Conservation (phyloP, 352 stramenopile genomes). For the Pythium phragmiticola region DNA sequence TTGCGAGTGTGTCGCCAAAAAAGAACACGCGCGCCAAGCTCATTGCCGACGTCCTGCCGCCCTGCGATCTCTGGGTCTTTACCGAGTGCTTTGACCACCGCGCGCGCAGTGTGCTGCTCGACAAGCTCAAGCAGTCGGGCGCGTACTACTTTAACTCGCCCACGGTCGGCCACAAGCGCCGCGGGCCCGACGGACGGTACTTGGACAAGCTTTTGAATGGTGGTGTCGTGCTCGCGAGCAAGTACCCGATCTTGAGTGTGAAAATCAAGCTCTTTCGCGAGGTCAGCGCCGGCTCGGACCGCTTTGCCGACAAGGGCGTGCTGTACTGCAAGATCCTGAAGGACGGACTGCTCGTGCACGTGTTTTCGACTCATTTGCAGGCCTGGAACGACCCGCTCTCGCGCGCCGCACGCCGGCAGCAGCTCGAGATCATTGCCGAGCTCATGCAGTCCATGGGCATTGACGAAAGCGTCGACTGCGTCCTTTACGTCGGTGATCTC, state of each 20-base stretch:
- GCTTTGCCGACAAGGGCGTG: conserved; percentile 74
- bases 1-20: conserved; percentile 63
- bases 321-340: conserved; percentile 83
- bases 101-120: conserved; percentile 55
- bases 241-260: conserved; percentile 73
- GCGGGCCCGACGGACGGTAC: conserved; percentile 37
- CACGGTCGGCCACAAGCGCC: conserved; percentile 70
- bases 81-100: conserved; percentile 82
- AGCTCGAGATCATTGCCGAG: conserved; percentile 62
- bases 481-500: conserved; percentile 66
- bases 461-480: conserved; percentile 52
- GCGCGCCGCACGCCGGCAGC: conserved; percentile 50
- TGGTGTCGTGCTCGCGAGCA: conserved; percentile 64
- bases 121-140: conserved; percentile 55
- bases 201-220: conserved; percentile 75
- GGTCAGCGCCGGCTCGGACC: conserved; percentile 58
- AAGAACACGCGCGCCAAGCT: conserved; percentile 77
- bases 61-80: conserved; percentile 73
- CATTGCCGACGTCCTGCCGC: conserved; percentile 63
- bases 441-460: conserved; percentile 62
- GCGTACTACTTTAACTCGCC: conserved; percentile 77
- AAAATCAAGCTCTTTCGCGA: conserved; percentile 73
- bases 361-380: conserved; percentile 76
- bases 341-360: conserved; percentile 63
- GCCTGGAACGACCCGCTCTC: conserved; percentile 71